These are phyloP conservation scores for Pharus latifolius DNA, from an alignment of 176 grass and related monocot species.

Conservation along the genomic window DNA sequence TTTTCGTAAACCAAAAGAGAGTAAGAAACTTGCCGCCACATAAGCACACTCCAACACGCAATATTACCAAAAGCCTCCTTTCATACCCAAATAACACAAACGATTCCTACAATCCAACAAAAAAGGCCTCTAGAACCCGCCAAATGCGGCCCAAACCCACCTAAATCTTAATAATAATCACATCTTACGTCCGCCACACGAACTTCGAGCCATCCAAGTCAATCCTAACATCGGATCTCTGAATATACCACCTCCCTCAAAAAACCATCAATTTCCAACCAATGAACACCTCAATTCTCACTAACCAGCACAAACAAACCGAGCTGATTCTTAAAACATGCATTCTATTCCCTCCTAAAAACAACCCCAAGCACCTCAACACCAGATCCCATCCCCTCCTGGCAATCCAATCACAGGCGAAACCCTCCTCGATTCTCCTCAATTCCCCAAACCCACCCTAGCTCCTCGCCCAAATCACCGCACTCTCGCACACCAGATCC, in stretches of 20 bases:
- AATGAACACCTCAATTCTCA: not conserved
- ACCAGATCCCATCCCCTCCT: constrained; percentile 18
- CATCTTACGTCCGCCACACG: not conserved
- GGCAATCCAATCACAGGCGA: not conserved
- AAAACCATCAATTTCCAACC: not conserved
- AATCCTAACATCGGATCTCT: not conserved
- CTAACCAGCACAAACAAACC: not conserved
- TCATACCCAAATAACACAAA: not conserved
- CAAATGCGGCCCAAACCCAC: not conserved
- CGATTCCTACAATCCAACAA: not conserved
- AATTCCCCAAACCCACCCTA: not conserved
- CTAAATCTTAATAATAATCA: not conserved
- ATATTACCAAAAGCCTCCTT: not conserved
- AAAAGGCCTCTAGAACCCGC: not conserved
- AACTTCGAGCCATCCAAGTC: not conserved
- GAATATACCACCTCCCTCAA: not conserved
- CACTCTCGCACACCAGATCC: not conserved
- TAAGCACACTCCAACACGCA: not conserved
- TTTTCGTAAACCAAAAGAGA: not conserved
- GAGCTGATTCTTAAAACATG: not conserved
- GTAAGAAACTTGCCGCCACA: not conserved
- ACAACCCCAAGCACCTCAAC: not conserved
- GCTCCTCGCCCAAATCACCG: not conserved
- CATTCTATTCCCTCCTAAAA: not conserved
- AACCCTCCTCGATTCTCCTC: not conserved